These are phyloP conservation scores for Penicillium canescens DNA, from an alignment of 495 filamentous ascomycete species.

Conservation along the genomic window DNA sequence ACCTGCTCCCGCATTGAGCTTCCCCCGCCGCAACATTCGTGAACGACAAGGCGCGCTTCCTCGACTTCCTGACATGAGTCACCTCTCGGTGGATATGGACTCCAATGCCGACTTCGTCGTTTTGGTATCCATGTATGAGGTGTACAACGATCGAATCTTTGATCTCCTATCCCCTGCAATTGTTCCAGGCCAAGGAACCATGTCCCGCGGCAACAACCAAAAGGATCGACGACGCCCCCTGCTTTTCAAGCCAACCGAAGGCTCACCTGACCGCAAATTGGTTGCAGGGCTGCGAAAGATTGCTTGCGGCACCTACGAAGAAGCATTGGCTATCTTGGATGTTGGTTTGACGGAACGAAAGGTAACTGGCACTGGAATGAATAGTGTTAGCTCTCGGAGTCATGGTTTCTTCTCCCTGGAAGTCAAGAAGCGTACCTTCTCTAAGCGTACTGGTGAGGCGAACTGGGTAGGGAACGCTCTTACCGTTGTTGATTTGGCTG, in stretches of 20 bases:
- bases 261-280: conserved; percentile 81
- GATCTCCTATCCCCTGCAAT: conserved; percentile 72
- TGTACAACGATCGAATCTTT: conserved; percentile 98
- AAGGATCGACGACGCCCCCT: conserved; percentile 77
- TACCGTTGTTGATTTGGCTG: conserved; percentile 90
- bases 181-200: conserved; percentile 36
- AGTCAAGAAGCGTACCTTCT: conserved; percentile 75
- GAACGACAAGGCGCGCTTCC: conserved; percentile 66
- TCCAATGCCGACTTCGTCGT: conserved; percentile 81
- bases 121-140: conserved; percentile 96
- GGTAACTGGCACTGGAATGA: conserved; percentile 87
- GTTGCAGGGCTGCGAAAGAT: conserved; percentile 91
- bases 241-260: conserved; percentile 85
- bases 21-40: conserved; percentile 57
- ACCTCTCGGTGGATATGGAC: conserved; percentile 67
- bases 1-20: conserved; percentile 44
- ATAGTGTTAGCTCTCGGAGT: conserved; percentile 83
- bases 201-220: conserved; percentile 43
- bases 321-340: conserved; percentile 89
- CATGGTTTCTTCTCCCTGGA: conserved; percentile 98
- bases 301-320: conserved; percentile 78
- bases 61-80: conserved; percentile 70
- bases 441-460: conserved; percentile 47
- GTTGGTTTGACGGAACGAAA: conserved; percentile 83
- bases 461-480: conserved; percentile 80